phyloP scores from a whole-genome alignment of 2,329 filamentous ascomycete species.

The Parafenestella ontariensis region DNA sequence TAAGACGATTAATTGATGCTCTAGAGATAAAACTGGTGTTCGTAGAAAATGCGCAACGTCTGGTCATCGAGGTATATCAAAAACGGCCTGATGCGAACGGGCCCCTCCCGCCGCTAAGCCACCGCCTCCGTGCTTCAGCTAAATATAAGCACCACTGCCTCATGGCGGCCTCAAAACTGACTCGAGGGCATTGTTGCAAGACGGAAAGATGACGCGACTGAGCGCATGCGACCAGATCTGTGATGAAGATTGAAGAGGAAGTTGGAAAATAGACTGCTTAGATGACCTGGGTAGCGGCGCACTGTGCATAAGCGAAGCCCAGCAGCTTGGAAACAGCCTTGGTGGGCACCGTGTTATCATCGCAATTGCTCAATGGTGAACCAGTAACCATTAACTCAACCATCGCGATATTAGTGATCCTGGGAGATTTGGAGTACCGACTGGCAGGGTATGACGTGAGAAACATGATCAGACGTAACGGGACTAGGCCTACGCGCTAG shows the following conservation, averaged over 20 bases:
- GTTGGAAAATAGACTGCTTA: no score
- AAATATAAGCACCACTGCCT: constrained; percentile 3
- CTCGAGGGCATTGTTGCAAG: not conserved
- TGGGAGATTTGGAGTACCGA: no score
- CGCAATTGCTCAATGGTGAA: no score
- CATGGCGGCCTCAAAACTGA: not conserved
- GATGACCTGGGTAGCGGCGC: no score
- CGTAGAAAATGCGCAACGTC: not conserved
- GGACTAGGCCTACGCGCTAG: no score
- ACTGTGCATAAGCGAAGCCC: no score
- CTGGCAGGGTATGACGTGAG: no score
- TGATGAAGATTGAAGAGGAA: not conserved
- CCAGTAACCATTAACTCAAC: no score
- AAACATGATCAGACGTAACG: no score
- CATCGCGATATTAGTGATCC: no score
- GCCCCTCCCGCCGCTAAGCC: not conserved
- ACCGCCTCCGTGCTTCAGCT: constrained; percentile 4
- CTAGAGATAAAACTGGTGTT: not conserved
- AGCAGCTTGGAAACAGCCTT: no score
- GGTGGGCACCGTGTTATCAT: no score
- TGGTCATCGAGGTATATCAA: not conserved
- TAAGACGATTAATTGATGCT: not conserved
- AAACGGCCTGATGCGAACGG: not conserved
- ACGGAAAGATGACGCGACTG: not conserved
- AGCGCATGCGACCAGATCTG: not conserved